Conservation (phyloP, 2,329 filamentous ascomycete species). For the Nectriaceae sp. region DNA sequence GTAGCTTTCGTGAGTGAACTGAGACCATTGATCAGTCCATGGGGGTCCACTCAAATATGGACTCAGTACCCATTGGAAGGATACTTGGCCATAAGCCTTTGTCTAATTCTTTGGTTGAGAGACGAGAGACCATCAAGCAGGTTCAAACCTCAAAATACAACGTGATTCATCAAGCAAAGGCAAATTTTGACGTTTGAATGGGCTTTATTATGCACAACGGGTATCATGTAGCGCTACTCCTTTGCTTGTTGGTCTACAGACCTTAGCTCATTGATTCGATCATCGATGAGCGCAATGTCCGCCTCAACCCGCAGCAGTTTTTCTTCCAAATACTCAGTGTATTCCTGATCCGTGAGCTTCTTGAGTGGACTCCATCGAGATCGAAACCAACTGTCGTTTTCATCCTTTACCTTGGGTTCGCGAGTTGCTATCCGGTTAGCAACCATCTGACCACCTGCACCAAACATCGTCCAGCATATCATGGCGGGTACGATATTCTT, state of each 20-base stretch:
- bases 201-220: no score
- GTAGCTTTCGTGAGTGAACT: no score
- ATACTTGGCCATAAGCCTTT: no score
- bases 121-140: no score
- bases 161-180: no score
- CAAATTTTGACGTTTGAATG: no score
- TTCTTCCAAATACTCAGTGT: constrained; percentile 69
- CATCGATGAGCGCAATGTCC: constrained; percentile 77
- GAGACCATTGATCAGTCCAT: no score
- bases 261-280: constrained; percentile 59
- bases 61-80: no score
- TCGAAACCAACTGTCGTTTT: constrained; percentile 46
- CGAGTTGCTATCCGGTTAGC: constrained; percentile 33
- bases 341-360: constrained; percentile 71
- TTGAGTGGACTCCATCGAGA: constrained; percentile 74
- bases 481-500: constrained; percentile 54
- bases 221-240: no score
- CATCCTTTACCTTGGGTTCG: constrained; percentile 36
- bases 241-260: constrained; percentile 7
- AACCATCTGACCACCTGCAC: constrained; percentile 42
- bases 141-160: no score
- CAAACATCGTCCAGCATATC: constrained; percentile 48
- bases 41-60: no score
- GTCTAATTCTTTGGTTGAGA: no score
- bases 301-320: constrained; percentile 72